phyloP scores from a whole-genome alignment of 1,284 basidiomycete species.

The Tetrapyrgos nigripes region DNA sequence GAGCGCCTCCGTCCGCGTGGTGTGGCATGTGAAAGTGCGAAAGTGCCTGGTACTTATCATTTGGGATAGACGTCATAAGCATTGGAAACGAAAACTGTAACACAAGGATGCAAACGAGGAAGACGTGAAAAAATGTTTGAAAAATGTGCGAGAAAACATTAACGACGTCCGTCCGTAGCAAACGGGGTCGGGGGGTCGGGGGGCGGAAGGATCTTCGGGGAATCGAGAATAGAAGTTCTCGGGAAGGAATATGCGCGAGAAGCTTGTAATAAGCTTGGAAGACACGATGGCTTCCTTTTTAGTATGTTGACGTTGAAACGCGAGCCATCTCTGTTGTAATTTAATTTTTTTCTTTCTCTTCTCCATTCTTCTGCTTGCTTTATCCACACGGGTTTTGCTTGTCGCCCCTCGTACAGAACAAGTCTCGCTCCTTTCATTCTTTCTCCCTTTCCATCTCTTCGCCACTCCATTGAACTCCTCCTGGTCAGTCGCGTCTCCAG shows the following conservation, averaged over 20 bases:
- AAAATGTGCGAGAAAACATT: not conserved
- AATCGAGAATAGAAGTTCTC: not conserved
- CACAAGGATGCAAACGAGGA: not conserved
- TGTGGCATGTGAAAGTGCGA: not conserved
- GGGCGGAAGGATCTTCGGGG: not conserved
- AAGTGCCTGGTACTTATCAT: too few species aligned
- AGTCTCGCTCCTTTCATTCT: slow-evolving; percentile 25
- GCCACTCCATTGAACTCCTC: slow-evolving; percentile 22
- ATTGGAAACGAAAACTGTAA: not conserved
- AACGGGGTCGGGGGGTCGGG: too few species aligned
- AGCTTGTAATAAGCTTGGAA: not conserved
- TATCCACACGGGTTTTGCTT: slow-evolving; percentile 14
- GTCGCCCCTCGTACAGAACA: slow-evolving; percentile 18
- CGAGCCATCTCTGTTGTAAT: slow-evolving; percentile 10
- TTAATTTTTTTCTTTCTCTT: slow-evolving; percentile 10
- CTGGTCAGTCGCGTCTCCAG: slow-evolving; percentile 32
- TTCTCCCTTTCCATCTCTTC: slow-evolving; percentile 17
- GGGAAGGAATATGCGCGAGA: not conserved
- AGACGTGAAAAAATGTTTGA: too few species aligned
- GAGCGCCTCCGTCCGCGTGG: too few species aligned
- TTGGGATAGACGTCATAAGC: not conserved
- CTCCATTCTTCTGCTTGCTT: slow-evolving; percentile 9
- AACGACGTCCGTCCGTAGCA: not conserved
- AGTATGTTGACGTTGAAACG: slow-evolving; percentile 13
- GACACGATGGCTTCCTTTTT: slow-evolving; percentile 11